Evolutionary conservation across 495 filamentous ascomycete species (phyloP).

Genomic region (Aspergillus kassunensis): DNA sequence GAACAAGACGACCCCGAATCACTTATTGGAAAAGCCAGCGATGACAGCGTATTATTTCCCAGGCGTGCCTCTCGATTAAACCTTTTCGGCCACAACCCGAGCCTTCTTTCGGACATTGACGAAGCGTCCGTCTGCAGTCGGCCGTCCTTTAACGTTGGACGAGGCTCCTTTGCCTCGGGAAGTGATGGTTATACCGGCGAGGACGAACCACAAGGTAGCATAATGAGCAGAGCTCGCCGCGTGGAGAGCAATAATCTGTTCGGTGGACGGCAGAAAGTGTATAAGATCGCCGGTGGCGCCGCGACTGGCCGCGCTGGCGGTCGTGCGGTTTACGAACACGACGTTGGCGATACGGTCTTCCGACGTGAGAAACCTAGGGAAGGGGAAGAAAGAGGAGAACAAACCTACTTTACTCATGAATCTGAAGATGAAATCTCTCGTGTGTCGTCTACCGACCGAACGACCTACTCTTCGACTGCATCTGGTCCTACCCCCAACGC

Average conservation of each 20-base stretch:
- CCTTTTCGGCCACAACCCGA: constrained; percentile 44
- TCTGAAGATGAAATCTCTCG: constrained; percentile 58
- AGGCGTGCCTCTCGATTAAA: constrained; percentile 72
- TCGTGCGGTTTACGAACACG: constrained; percentile 77
- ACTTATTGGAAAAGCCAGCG: constrained; percentile 86
- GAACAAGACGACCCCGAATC: constrained; percentile 89
- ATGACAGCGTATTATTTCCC: constrained; percentile 85
- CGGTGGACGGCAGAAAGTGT: constrained; percentile 93
- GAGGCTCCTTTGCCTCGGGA: constrained; percentile 52
- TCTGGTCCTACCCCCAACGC: constrained; percentile 64
- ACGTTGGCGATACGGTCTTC: constrained; percentile 75
- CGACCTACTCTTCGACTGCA: constrained; percentile 82
- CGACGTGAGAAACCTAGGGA: constrained; percentile 66
- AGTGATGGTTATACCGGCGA: constrained; percentile 62
- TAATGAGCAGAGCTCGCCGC: constrained; percentile 81
- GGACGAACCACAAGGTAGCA: constrained; percentile 62
- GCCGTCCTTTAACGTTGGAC: constrained; percentile 49
- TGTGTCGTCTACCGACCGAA: constrained; percentile 68
- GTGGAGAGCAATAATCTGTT: constrained; percentile 92
- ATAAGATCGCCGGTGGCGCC: constrained; percentile 66
- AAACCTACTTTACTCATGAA: constrained; percentile 23
- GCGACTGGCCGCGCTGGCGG: constrained; percentile 57
- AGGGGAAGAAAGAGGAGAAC: constrained; percentile 35
- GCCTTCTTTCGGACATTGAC: constrained; percentile 75
- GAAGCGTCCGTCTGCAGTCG: constrained; percentile 72